Base-by-base conservation (phyloP, 2,329 filamentous ascomycete genomes). In the Fusarium irregulare region DNA sequence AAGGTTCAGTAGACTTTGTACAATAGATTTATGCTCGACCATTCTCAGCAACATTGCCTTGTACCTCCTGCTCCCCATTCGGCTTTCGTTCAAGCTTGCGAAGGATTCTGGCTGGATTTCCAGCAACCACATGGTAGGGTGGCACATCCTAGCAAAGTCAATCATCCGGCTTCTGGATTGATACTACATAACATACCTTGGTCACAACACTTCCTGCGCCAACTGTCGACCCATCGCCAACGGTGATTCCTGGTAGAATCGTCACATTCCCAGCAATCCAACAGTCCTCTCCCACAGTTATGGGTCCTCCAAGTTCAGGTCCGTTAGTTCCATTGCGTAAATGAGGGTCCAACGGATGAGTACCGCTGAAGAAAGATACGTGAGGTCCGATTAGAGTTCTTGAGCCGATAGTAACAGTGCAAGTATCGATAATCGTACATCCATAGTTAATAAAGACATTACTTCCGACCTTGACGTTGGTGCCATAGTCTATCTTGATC, bases 161-260 rank as follows among this genome's bases (percentile, higher is more conserved):
- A n/a, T 42, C 2, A 11, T 18, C 6, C 7, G 6, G 12, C 1
- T n/a, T 10, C 2, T 27, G 6, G 1, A 14, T 4, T 16, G 4
- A 10, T 4, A 14, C 1, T n/a, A 7, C 84, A 6, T 6, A 12
- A n/a, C 14, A 28, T 57, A 72, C 76, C 81, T 91, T 96, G 4
- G 92, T 96, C 25, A 97, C 93, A 6, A 97, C 92, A 76, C 91
- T 93, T 2, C 91, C 93, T 3, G 94, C 93, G 2, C 93, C 94
- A 64, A 97, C 85, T 0, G 90, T 92, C 7, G 83, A 85, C 0
- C 93, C 93, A 57, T 86, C 84, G 1, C 94, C 93, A 69, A 97
- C 91, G 2, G 87, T 94, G 25, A 97, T 89, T 0, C 93, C 93
- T 0, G 92, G 89, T 45, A 94, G 81, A 20, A 97, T 87, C 23